A percentile compares a stretch with the other conserved stretches of the same genome.
These are phyloP conservation scores for Cydonia oblonga DNA, from an alignment of 331 rosid genomes.

Conservation along the genomic window DNA sequence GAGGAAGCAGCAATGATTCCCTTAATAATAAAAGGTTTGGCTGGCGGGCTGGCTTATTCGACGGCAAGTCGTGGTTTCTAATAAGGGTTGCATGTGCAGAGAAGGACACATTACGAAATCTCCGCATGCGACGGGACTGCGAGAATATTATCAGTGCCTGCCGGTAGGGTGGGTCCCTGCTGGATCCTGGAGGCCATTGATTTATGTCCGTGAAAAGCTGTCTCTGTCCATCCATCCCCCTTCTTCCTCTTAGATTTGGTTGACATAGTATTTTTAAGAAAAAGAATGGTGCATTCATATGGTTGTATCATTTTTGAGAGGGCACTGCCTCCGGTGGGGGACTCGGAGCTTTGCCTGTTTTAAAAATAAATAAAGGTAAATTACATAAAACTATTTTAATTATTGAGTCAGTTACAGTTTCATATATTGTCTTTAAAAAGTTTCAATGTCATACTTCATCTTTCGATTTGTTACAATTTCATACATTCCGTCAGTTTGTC, in stretches of 20 bases:
- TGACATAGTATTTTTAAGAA: not conserved
- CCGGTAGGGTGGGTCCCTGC: not conserved
- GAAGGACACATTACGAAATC: not conserved
- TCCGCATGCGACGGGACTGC: slow-evolving; percentile 8
- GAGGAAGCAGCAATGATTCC: slow-evolving; percentile 19
- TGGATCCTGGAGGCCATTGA: not conserved
- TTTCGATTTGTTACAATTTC: too few relatives aligned
- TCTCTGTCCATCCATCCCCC: not conserved
- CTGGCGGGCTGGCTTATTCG: not conserved
- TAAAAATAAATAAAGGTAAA: too few relatives aligned
- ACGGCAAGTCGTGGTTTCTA: slow-evolving; percentile 6
- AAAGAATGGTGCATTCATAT: not conserved
- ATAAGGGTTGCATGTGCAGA: not conserved
- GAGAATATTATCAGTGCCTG: slow-evolving; percentile 7
- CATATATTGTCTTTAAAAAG: too few relatives aligned
- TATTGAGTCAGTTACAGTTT: too few relatives aligned
- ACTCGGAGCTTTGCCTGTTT: not conserved
- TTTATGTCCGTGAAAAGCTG: not conserved
- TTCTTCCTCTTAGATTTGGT: not conserved
- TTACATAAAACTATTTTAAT: too few relatives aligned
- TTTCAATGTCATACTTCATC: too few relatives aligned
- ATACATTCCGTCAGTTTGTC: too few relatives aligned
- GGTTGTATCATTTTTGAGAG: not conserved
- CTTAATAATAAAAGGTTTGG: not conserved
- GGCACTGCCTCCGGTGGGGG: not conserved